Conservation (phyloP, 805 yeast genomes). For the Spathaspora arborariae region DNA sequence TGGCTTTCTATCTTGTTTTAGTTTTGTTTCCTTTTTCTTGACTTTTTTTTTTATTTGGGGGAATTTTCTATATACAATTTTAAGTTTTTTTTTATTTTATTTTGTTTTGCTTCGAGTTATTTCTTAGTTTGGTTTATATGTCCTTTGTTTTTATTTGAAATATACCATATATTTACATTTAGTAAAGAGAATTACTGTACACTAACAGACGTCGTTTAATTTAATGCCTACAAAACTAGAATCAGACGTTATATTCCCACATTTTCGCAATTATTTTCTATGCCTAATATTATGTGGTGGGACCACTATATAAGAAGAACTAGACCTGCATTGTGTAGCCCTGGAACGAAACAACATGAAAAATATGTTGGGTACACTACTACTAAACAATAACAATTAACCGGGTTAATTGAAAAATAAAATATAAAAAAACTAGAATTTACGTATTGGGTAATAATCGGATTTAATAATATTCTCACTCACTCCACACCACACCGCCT, state of each 20-base stretch:
- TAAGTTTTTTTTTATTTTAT: too few relatives aligned
- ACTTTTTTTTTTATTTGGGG: neutral
- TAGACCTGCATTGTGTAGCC: too few relatives aligned
- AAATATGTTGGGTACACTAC: neutral
- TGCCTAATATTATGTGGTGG: too few relatives aligned
- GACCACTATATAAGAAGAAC: neutral
- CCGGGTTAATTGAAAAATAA: neutral
- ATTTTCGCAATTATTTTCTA: too few relatives aligned
- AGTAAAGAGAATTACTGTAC: neutral
- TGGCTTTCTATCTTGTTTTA: neutral
- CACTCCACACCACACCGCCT: neutral
- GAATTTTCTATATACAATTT: neutral
- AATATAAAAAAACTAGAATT: too few relatives aligned
- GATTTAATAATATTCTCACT: too few relatives aligned
- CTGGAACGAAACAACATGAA: neutral
- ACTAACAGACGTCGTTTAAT: too few relatives aligned
- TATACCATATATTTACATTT: neutral
- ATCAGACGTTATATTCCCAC: too few relatives aligned
- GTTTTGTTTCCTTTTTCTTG: neutral
- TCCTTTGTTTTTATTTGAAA: neutral
- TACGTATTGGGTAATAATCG: neutral
- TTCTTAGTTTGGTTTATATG: neutral
- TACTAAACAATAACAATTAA: neutral
- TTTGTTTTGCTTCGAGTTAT: neutral
- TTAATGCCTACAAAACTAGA: too few relatives aligned